Evolutionary conservation across 2,329 filamentous ascomycete species (phyloP).

Genomic region (Colletotrichum musae): DNA sequence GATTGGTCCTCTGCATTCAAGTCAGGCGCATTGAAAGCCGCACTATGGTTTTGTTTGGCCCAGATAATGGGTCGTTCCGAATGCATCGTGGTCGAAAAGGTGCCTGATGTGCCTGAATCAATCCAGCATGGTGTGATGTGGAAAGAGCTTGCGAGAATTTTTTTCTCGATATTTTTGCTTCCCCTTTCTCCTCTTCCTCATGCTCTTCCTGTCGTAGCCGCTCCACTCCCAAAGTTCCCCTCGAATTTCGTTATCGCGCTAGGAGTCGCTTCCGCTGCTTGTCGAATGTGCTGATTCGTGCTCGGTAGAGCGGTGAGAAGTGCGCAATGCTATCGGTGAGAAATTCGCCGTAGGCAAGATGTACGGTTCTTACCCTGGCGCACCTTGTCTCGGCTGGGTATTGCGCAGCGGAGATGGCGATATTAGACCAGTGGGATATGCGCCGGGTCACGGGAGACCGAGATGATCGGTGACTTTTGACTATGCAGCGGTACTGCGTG

Average conservation of each 20-base stretch:
- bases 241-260: slow-evolving; percentile 13
- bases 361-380: slow-evolving; percentile 10
- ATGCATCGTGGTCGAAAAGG: slow-evolving; percentile 9
- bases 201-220: background rate
- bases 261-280: slow-evolving; percentile 15
- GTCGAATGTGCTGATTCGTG: slow-evolving; percentile 17
- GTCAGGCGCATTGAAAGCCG: slow-evolving; percentile 20
- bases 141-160: slow-evolving; percentile 1
- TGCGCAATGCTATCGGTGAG: slow-evolving; percentile 27
- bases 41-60: slow-evolving; percentile 8
- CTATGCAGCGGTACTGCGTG: background rate
- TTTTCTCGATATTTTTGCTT: background rate
- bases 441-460: slow-evolving; percentile 19
- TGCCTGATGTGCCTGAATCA: slow-evolving; percentile 4
- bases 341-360: background rate
- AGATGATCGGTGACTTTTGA: slow-evolving; percentile 20
- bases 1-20: slow-evolving; percentile 27
- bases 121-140: slow-evolving; percentile 20
- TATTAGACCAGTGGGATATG: slow-evolving; percentile 21
- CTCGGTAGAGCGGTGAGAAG: slow-evolving; percentile 33
- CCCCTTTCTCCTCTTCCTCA: background rate
- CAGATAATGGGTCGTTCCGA: slow-evolving; percentile 7
- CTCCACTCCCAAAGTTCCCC: slow-evolving; percentile 22
- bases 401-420: slow-evolving; percentile 16
- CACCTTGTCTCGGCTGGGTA: slow-evolving; percentile 22